A percentile compares a stretch with the other conserved stretches of the same genome.
Conservation (phyloP, 2,329 filamentous ascomycete genomes). For the Alternaria hordeiaustralica region DNA sequence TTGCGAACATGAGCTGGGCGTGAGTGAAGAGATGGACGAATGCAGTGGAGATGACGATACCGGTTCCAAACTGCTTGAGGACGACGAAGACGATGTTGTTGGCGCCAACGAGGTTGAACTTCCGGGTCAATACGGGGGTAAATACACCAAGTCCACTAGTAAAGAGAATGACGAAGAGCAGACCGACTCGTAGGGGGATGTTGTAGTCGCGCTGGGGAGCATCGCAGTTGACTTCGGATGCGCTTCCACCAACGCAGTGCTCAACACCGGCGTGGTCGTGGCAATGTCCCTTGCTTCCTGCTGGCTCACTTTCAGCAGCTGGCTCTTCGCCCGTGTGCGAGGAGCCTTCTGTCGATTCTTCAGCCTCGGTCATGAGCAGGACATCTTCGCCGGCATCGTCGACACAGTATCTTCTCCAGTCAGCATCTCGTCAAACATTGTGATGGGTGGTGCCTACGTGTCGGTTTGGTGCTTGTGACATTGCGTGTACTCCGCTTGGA, state of each 20-base stretch:
- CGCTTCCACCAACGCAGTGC: conserved; percentile 63
- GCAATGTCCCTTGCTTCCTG: conserved; percentile 51
- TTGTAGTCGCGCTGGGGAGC: conserved; percentile 66
- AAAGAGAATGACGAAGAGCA: conserved; percentile 73
- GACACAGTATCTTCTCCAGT: conserved; percentile 64
- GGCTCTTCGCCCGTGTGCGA: conserved; percentile 23
- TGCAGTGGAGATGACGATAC: conserved; percentile 74
- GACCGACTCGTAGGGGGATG: conserved; percentile 70
- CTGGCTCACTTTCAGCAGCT: conserved; percentile 19
- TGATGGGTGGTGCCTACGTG: conserved; percentile 54
- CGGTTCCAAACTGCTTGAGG: conserved; percentile 75
- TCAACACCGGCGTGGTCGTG: conserved; percentile 80
- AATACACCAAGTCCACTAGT: conserved; percentile 75
- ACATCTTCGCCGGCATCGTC: conserved; percentile 66
- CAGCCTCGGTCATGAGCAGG: conserved; percentile 55
- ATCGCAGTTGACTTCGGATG: conserved; percentile 56
- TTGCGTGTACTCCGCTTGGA: conserved; percentile 67
- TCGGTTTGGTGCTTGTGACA: conserved; percentile 69
- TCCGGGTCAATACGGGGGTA: conserved; percentile 68
- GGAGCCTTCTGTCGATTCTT: conserved; percentile 20
- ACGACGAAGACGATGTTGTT: conserved; percentile 63
- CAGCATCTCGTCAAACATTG: background rate
- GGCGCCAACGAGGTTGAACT: conserved; percentile 61
- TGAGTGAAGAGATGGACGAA: conserved; percentile 77
- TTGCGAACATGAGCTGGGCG: conserved; percentile 73